These are phyloP conservation scores for Sclerotinia sclerotiorum DNA, from an alignment of 2,329 filamentous ascomycete species.

Conservation along the genomic window DNA sequence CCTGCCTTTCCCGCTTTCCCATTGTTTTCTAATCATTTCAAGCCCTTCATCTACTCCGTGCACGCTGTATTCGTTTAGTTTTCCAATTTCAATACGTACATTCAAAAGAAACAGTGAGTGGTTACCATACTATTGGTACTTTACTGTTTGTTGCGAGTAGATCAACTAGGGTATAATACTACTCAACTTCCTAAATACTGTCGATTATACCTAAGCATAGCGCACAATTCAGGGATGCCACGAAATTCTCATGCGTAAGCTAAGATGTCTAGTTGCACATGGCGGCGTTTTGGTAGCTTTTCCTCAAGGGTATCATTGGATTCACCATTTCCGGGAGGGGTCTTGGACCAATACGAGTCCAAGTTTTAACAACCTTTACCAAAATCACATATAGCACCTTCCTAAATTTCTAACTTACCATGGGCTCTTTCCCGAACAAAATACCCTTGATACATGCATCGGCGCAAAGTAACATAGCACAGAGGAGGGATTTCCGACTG, in stretches of 20 bases:
- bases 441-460: conserved; percentile 18
- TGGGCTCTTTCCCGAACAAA: neutral
- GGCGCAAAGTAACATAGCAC: conserved; percentile 19
- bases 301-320: neutral
- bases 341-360: neutral
- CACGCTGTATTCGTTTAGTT: neutral
- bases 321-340: neutral
- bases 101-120: conserved; percentile 5
- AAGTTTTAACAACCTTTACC: neutral
- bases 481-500: conserved; percentile 1
- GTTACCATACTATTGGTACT: conserved; percentile 8
- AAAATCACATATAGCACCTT: neutral
- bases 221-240: conserved; percentile 2
- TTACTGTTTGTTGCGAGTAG: neutral
- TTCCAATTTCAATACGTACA: neutral
- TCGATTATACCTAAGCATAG: too few relatives aligned
- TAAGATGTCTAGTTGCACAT: neutral
- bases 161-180: neutral
- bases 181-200: neutral
- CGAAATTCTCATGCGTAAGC: neutral
- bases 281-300: neutral
- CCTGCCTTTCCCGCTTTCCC: neutral
- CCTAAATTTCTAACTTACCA: conserved; percentile 3
- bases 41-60: neutral
- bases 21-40: neutral